Percentiles rank a stretch among this genome's conserved stretches.
phyloP scores from a whole-genome alignment of 441 rosid genomes.

The Populus hybrid region DNA sequence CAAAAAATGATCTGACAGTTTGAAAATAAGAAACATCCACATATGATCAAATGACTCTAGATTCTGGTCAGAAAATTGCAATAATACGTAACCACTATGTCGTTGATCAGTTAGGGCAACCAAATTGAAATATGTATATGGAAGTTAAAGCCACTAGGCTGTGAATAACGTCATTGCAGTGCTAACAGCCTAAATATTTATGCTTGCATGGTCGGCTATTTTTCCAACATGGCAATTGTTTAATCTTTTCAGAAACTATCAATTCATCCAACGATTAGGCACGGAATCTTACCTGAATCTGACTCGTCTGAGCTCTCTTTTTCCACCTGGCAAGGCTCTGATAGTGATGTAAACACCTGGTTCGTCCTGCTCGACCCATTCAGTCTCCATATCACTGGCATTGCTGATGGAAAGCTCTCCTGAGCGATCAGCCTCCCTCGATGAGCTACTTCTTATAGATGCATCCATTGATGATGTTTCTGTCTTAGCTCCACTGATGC shows the following conservation, averaged over 20 bases:
- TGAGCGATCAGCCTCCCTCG: slow-evolving; percentile 90
- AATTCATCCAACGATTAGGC: background rate
- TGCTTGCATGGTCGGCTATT: background rate
- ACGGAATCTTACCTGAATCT: slow-evolving; percentile 75
- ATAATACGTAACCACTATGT: background rate
- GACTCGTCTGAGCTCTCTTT: slow-evolving; percentile 94
- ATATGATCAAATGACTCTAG: background rate
- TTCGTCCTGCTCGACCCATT: slow-evolving; percentile 98
- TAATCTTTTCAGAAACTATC: background rate
- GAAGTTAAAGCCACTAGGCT: background rate
- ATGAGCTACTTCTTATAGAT: slow-evolving; percentile 89
- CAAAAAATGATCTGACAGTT: background rate
- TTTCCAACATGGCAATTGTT: background rate
- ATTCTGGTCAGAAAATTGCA: background rate
- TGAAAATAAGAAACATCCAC: background rate
- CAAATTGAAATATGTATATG: background rate
- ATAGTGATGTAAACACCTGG: slow-evolving; percentile 97
- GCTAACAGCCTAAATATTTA: background rate
- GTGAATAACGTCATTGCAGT: background rate
- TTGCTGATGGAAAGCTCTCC: slow-evolving; percentile 88
- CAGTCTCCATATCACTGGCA: slow-evolving; percentile 84
- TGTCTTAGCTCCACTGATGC: slow-evolving; percentile 85
- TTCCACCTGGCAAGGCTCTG: slow-evolving; percentile 74
- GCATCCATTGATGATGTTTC: slow-evolving; percentile 92
- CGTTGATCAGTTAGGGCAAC: background rate